A percentile compares a stretch with the other conserved stretches of the same genome.
These are phyloP conservation scores for Apocynum venetum DNA, from an alignment of 257 asterid species.

Conservation along the genomic window DNA sequence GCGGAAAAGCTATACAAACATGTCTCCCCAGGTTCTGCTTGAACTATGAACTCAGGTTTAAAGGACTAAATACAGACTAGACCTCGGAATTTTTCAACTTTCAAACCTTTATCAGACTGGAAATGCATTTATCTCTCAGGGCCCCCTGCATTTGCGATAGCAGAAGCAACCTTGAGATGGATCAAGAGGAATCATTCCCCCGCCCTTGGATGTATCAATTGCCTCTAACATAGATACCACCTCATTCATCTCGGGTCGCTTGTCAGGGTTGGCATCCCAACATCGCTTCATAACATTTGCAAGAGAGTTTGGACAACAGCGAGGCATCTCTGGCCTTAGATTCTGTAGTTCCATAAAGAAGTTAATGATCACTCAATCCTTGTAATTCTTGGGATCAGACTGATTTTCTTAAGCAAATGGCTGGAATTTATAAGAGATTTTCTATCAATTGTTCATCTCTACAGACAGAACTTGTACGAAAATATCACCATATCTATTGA, in stretches of 20 bases:
- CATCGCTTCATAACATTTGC: constrained; percentile 74
- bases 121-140: constrained; percentile 9
- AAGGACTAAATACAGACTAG: constrained; percentile 6
- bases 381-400: background rate
- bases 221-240: constrained; percentile 69
- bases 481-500: background rate
- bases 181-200: constrained; percentile 76
- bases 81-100: background rate
- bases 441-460: background rate
- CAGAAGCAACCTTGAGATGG: constrained; percentile 64
- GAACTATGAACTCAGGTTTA: background rate
- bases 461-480: background rate
- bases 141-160: constrained; percentile 45
- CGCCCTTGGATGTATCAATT: constrained; percentile 78
- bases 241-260: constrained; percentile 85
- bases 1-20: constrained; percentile 8
- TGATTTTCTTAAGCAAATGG: background rate
- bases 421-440: background rate
- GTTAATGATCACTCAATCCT: background rate
- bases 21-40: background rate
- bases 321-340: constrained; percentile 84
- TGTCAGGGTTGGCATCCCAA: constrained; percentile 78
- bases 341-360: constrained; percentile 39
- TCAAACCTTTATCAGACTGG: background rate
- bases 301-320: constrained; percentile 79